phyloP scores from a whole-genome alignment of 23 red algal genomes.

The Pyropia yezoensis region DNA sequence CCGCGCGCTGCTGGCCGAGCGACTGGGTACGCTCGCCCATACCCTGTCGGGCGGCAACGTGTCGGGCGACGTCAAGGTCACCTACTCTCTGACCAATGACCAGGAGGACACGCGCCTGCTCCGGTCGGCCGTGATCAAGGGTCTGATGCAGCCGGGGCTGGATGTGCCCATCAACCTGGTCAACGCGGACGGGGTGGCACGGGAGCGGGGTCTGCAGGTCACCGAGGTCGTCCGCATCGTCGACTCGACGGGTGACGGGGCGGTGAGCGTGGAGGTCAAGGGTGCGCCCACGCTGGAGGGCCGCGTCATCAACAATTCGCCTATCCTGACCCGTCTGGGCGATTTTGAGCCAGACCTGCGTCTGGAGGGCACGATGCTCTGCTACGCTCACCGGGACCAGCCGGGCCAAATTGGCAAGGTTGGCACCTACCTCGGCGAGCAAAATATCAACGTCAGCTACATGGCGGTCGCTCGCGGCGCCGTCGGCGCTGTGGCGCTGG shows the following conservation, averaged over 20 bases:
- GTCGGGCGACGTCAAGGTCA: conserved; percentile 45
- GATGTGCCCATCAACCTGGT: conserved; percentile 79
- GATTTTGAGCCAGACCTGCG: conserved; percentile 75
- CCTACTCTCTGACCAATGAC: conserved; percentile 43
- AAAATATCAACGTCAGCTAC: conserved; percentile 77
- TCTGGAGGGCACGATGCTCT: conserved; percentile 71
- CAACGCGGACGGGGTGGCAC: conserved; percentile 86
- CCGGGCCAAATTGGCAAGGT: conserved; percentile 90
- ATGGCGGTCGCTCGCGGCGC: conserved; percentile 81
- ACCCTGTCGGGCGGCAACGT: conserved; percentile 49
- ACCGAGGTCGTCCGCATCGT: conserved; percentile 60
- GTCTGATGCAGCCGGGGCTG: conserved; percentile 58
- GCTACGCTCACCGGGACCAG: conserved; percentile 80
- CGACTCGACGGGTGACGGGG: conserved; percentile 2
- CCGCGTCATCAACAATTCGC: conserved; percentile 59
- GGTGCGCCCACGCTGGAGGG: conserved; percentile 53
- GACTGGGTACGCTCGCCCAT: conserved; percentile 67
- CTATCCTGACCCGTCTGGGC: conserved; percentile 85
- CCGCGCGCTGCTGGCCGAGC: conserved; percentile 60
- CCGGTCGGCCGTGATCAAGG: conserved; percentile 74
- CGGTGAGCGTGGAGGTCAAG: conserved; percentile 58
- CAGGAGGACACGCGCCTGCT: conserved; percentile 74
- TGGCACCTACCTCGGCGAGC: conserved; percentile 81
- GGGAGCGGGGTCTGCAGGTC: conserved; percentile 37
- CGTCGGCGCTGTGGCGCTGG: conserved; percentile 68